These are phyloP conservation scores for Alternaria ventricosa DNA, from an alignment of 2,329 filamentous ascomycete species.

Conservation along the genomic window DNA sequence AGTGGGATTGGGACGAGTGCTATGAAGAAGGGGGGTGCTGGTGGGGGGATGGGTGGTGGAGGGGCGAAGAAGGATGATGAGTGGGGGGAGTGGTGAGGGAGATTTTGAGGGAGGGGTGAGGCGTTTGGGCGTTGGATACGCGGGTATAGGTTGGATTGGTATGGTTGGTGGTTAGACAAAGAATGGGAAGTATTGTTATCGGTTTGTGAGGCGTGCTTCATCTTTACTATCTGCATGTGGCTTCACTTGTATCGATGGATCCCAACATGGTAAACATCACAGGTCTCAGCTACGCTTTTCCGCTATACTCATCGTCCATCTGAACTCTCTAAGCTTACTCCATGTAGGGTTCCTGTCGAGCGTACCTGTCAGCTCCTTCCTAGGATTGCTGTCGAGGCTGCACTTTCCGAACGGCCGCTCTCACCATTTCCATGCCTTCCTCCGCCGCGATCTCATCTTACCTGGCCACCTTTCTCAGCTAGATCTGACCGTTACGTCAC, in stretches of 20 bases:
- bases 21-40: constrained; percentile 60
- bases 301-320: not conserved
- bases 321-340: not conserved
- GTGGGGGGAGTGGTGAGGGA: constrained; percentile 61
- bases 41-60: constrained; percentile 2
- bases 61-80: constrained; percentile 61
- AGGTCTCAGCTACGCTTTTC: too few relatives aligned
- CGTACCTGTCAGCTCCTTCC: not conserved
- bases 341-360: not conserved
- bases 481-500: not conserved
- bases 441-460: not conserved
- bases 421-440: not conserved
- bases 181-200: not conserved
- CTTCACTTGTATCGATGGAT: not conserved
- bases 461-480: not conserved
- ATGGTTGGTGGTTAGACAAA: not conserved
- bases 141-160: not conserved
- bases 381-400: not conserved
- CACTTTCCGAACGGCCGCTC: not conserved
- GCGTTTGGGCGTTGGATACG: constrained; percentile 10
- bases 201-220: not conserved
- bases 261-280: too few relatives aligned
- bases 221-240: not conserved
- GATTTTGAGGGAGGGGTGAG: not conserved
- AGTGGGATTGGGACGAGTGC: constrained; percentile 68